These are phyloP conservation scores for Porcisia hertigi DNA, from an alignment of 208 protist species.

Conservation along the genomic window DNA sequence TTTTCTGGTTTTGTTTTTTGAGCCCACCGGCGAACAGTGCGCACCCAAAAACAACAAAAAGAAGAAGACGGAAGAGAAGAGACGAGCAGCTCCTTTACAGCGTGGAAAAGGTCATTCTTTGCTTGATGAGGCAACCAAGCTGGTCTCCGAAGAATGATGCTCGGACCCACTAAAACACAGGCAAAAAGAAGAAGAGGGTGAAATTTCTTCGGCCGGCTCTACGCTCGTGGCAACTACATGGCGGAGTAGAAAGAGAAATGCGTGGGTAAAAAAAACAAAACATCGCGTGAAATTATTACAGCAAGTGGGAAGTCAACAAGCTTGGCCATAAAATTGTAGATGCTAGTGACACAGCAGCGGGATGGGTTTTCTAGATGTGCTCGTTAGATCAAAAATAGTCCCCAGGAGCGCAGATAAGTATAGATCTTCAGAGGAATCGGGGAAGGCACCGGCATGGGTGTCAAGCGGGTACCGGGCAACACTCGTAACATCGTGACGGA, in stretches of 20 bases:
- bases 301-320: not conserved
- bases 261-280: not conserved
- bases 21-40: not conserved
- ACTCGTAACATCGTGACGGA: not conserved
- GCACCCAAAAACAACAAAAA: not conserved
- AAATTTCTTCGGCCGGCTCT: not conserved
- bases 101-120: not conserved
- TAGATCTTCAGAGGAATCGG: conserved; percentile 3
- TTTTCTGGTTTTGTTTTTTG: not conserved
- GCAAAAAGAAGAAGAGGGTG: not conserved
- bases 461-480: not conserved
- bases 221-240: conserved; percentile 8
- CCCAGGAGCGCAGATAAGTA: not conserved
- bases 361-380: not conserved
- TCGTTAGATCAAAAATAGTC: not conserved
- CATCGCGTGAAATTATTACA: not conserved
- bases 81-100: not conserved
- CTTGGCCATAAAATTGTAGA: not conserved
- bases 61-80: not conserved
- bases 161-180: not conserved
- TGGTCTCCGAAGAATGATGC: not conserved
- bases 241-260: not conserved
- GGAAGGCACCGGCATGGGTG: not conserved
- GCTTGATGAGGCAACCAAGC: not conserved
- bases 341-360: not conserved